Evolutionary conservation across 805 yeast genomes (phyloP), one percentile per base, ranked within the genome.

Genomic region (Saccharomycopsis selenospora): DNA sequence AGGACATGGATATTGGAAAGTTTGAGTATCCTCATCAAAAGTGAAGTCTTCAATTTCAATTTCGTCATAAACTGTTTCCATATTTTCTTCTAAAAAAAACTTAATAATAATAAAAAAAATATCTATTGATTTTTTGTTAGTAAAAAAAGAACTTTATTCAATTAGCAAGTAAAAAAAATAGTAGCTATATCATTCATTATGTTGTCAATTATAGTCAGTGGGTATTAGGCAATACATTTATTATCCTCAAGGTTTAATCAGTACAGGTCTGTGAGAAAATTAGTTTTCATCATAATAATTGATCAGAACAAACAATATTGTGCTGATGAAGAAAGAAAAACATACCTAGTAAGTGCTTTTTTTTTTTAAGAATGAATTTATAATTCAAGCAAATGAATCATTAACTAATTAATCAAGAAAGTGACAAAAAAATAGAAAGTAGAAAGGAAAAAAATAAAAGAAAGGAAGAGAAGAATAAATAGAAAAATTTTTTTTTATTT

Each of bases 1-100:
- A 1, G 99, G 99, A 71, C 99, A 93, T 3, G 99, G 99, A 59
- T 90, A 91, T 45, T 88, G 84, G 66, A 90, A 87, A 23, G 87
- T 66, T 63, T 85, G 89, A 11, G 85, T 79, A n/a, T 69, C 71
- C 2, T 90, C 79, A 63, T 93, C 97, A 62, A 79, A 93, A 2
- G 89, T 81, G 80, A 93, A 90, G 64, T 93, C 99, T 66, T 93
- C 99, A 46, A 93, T 93, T 70, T 93, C 99, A 49, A 93, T 82
- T 63, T 93, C 95, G 65, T 93, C 99, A 66, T 93, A 93, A 28
- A 82, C 75, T 1, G 80, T 69, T 55, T 81, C 82, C 72, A 80
- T 76, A 55, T 33, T 33, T n/a, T n/a, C n/a, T n/a, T n/a, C n/a
- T n/a, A n/a, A n/a, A n/a, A n/a, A n/a, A n/a, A n/a, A n/a, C n/a